phyloP scores from a whole-genome alignment of 345 rosid genomes.

The Conringia planisiliqua region DNA sequence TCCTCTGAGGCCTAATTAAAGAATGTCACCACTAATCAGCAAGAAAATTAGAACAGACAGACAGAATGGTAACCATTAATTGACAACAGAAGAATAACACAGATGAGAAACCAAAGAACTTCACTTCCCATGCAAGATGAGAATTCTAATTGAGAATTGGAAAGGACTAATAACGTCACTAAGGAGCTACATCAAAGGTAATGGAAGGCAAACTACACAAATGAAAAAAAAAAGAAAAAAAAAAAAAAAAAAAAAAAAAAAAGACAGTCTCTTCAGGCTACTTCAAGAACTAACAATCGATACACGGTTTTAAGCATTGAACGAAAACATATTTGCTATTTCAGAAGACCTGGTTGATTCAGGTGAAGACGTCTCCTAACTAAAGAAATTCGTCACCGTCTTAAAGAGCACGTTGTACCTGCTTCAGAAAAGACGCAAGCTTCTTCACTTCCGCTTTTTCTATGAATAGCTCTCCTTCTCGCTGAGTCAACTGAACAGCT shows the following conservation, averaged over 20 bases:
- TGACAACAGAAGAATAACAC: background rate
- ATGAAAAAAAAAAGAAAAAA: background rate
- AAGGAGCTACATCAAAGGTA: background rate
- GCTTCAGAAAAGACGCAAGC: conserved; percentile 84
- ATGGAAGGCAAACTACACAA: background rate
- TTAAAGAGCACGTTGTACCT: conserved; percentile 45
- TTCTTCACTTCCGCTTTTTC: conserved; percentile 97
- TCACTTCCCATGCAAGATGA: background rate
- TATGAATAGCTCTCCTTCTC: conserved; percentile 93
- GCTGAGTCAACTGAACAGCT: conserved; percentile 89
- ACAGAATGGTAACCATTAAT: background rate
- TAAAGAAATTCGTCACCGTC: background rate
- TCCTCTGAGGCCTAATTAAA: conserved; percentile 83
- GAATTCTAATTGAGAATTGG: background rate
- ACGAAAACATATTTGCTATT: background rate
- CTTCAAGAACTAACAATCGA: background rate
- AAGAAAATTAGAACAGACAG: conserved; percentile 3
- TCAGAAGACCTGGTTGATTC: background rate
- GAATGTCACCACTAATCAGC: conserved; percentile 20
- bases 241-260: background rate
- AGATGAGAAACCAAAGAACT: background rate
- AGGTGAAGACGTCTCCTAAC: background rate
- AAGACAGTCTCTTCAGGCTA: background rate
- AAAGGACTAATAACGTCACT: background rate
- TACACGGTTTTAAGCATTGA: background rate